Evolutionary conservation across 805 yeast genomes (phyloP).

Genomic region (Helenozyma baotianmanensis): DNA sequence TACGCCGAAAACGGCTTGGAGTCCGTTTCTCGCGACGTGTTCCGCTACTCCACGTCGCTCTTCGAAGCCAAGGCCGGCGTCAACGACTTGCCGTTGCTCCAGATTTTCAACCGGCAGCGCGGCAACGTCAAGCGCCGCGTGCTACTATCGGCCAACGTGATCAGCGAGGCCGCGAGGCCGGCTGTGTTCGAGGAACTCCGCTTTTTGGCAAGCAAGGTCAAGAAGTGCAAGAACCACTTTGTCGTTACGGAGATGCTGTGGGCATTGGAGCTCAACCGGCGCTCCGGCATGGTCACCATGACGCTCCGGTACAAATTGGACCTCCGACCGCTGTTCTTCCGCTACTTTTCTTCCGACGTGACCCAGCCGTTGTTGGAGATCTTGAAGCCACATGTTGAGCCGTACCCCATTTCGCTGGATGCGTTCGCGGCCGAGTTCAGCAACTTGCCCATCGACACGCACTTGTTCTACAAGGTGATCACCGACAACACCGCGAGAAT

Average conservation of each 20-base stretch:
- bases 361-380: conserved; percentile 5
- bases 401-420: neutral
- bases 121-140: conserved; percentile 5
- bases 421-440: neutral
- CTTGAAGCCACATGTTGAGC: conserved; percentile 1
- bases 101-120: conserved; percentile 5
- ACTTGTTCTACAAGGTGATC: conserved; percentile 46
- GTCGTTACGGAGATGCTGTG: conserved; percentile 3
- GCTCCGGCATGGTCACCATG: conserved; percentile 2
- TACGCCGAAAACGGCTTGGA: conserved; percentile 5
- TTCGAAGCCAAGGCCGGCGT: conserved; percentile 10
- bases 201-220: conserved; percentile 9
- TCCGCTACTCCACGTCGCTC: conserved; percentile 3
- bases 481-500: conserved; percentile 39
- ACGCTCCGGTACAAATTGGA: conserved; percentile 7
- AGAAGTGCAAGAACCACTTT: conserved; percentile 13
- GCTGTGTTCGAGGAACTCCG: conserved; percentile 9
- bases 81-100: conserved; percentile 6
- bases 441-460: conserved; percentile 24
- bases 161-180: conserved; percentile 2
- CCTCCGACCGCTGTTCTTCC: conserved; percentile 8
- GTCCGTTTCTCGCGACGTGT: neutral
- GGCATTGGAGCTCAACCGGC: conserved; percentile 5
- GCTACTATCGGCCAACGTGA: conserved; percentile 12
- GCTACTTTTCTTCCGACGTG: conserved; percentile 17